Base-by-base conservation (phyloP, 768 basidiomycete species). In the Amanita rimosa region DNA sequence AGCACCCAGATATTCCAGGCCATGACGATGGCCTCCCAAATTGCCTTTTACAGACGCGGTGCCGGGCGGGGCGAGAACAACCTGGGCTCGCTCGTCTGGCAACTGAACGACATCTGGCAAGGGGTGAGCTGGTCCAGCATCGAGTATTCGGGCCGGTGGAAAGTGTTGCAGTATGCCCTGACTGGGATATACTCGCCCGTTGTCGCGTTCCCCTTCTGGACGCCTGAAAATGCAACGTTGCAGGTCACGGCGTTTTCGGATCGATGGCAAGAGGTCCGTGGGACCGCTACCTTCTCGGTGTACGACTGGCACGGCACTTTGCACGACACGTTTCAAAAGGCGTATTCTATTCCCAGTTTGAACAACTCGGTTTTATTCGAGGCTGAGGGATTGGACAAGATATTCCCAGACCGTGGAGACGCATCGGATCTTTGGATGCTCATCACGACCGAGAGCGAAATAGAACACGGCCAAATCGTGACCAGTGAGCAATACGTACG, bases 21-120 rank as follows among this genome's bases (percentile, higher is more conserved):
- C 16, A 70, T 79, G 68, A 71, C 73, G 39, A 78, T 79, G 66
- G 66, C 71, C n/a, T 67, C 76, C n/a, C 65, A 80, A 56, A 70
- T 79, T 36, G 70, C 76, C 5, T 80, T 69, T 66, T 81, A 81
- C 60, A 66, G 78, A 31, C 73, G 71, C 29, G 76, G 78, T n/a
- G 74, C 78, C 0, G 78, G 78, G 6, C 65, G 67, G 41, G 71
- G 72, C 49, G 76, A 79, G 60, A 73, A 78, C 54, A 78, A 79
- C 58, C 64, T 80, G 26, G 78, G 77, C 7, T 74, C 73, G 10
- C 61, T 79, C 24, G 73, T 79, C 6, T 79, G 75, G 76, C 76
- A 78, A 57, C 65, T 78, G 47, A 77, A 79, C 54, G 75, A 78
- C 57, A 76, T 79, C 48, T 78, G 76, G 77, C 76, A 79, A 53